phyloP scores from a whole-genome alignment of 129 eudicot genomes.

The Saposhnikovia divaricata region DNA sequence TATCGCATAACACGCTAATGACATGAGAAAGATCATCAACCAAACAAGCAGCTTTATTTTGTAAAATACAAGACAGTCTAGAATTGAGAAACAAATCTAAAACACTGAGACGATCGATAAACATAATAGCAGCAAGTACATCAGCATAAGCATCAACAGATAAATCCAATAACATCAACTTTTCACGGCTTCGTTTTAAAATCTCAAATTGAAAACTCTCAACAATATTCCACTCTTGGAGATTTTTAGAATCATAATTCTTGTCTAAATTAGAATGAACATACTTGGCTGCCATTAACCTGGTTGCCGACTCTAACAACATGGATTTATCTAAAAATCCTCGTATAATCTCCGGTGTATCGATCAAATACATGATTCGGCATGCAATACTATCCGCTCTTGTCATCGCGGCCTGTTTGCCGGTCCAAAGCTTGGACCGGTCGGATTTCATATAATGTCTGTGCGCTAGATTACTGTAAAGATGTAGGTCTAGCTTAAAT shows the following conservation, averaged over 20 bases:
- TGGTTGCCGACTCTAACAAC: slow-evolving; percentile 60
- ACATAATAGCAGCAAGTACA: slow-evolving; percentile 70
- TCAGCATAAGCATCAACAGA: slow-evolving; percentile 55
- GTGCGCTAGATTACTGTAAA: no score
- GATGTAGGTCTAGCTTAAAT: no score
- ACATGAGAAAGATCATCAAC: slow-evolving; percentile 13
- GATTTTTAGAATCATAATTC: slow-evolving; percentile 38
- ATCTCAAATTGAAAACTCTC: slow-evolving; percentile 76
- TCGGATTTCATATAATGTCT: no score
- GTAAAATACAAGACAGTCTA: slow-evolving; percentile 46
- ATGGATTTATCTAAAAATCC: slow-evolving; percentile 75
- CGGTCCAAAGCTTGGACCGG: no score
- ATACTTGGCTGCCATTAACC: slow-evolving; percentile 62
- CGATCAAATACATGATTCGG: no score
- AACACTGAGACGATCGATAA: slow-evolving; percentile 61
- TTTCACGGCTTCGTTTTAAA: slow-evolving; percentile 72
- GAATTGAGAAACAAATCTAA: slow-evolving; percentile 60
- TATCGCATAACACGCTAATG: slow-evolving; percentile 63
- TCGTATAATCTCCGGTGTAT: slow-evolving; percentile 87
- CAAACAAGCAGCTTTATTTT: not conserved
- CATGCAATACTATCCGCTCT: no score
- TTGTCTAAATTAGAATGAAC: slow-evolving; percentile 39
- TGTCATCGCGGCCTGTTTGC: no score
- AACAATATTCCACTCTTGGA: slow-evolving; percentile 56
- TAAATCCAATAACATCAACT: slow-evolving; percentile 50